These are phyloP conservation scores for Vaccinium vitisidaea DNA, from an alignment of 148 eudicot species.

Conservation along the genomic window DNA sequence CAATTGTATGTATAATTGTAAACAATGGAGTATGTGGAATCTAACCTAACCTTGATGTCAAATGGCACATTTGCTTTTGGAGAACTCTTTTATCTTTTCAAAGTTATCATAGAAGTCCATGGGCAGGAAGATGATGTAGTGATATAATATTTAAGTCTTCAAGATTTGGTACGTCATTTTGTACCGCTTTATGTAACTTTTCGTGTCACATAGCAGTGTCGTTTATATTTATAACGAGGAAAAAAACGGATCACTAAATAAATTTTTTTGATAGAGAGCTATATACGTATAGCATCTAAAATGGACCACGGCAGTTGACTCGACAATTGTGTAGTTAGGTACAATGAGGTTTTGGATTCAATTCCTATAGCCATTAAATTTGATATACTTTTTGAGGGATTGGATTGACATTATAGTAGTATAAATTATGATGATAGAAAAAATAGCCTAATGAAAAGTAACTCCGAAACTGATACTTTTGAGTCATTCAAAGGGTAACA, in stretches of 20 bases:
- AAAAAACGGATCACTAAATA: background rate
- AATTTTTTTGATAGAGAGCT: background rate
- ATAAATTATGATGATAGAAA: background rate
- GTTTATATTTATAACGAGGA: background rate
- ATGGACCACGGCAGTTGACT: background rate
- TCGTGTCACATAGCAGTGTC: background rate
- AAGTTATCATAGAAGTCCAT: background rate
- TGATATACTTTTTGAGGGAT: background rate
- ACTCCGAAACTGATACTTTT: background rate
- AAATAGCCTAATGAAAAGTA: no score
- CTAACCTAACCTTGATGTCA: constrained; percentile 17
- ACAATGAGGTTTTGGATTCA: background rate
- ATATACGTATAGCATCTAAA: background rate
- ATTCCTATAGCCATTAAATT: background rate
- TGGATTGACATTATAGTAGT: background rate
- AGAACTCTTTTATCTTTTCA: background rate
- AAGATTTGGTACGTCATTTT: background rate
- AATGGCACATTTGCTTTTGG: background rate
- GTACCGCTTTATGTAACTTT: background rate
- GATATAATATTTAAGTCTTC: background rate
- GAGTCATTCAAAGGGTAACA: background rate
- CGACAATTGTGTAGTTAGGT: background rate
- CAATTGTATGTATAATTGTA: background rate
- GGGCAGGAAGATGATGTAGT: background rate
- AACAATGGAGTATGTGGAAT: background rate